Evolutionary conservation across 371 early-diverging fungal genomes (phyloP).

Genomic region (Lichtheimia ornata): DNA sequence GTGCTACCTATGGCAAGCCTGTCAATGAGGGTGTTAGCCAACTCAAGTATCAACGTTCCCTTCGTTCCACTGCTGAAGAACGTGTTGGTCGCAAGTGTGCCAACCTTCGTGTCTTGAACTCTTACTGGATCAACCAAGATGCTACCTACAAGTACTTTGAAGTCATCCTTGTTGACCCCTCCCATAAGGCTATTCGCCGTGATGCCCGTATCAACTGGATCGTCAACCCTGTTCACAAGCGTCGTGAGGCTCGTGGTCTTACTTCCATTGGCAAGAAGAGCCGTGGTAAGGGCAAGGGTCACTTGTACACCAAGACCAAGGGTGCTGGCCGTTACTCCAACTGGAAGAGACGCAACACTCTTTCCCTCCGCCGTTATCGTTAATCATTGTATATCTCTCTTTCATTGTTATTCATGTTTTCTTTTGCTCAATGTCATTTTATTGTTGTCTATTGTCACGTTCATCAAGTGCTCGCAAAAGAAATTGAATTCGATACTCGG

Average conservation of each 20-base stretch:
- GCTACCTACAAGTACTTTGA: slow-evolving; percentile 99
- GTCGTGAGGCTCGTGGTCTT: slow-evolving; percentile 98
- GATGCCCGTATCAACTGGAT: slow-evolving; percentile 96
- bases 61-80: slow-evolving; percentile 95
- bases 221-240: slow-evolving; percentile 96
- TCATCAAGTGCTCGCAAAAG: slow-evolving; percentile 35
- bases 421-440: slow-evolving; percentile 1
- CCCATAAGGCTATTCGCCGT: slow-evolving; percentile 96
- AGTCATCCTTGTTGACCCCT: slow-evolving; percentile 98
- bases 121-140: slow-evolving; percentile 99
- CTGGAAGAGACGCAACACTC: slow-evolving; percentile 80
- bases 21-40: slow-evolving; percentile 96
- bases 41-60: slow-evolving; percentile 94
- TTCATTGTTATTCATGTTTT: neutral
- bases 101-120: slow-evolving; percentile 97
- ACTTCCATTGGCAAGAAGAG: slow-evolving; percentile 97
- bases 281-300: slow-evolving; percentile 98
- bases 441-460: slow-evolving; percentile 3
- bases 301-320: slow-evolving; percentile 96
- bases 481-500: slow-evolving; percentile 43
- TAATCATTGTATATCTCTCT: slow-evolving; percentile 35
- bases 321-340: slow-evolving; percentile 91
- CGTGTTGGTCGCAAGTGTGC: slow-evolving; percentile 95
- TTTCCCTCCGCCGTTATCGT: slow-evolving; percentile 82
- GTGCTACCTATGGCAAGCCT: slow-evolving; percentile 98